phyloP scores from a whole-genome alignment of 345 rosid species.

The Reutealis trisperma region DNA sequence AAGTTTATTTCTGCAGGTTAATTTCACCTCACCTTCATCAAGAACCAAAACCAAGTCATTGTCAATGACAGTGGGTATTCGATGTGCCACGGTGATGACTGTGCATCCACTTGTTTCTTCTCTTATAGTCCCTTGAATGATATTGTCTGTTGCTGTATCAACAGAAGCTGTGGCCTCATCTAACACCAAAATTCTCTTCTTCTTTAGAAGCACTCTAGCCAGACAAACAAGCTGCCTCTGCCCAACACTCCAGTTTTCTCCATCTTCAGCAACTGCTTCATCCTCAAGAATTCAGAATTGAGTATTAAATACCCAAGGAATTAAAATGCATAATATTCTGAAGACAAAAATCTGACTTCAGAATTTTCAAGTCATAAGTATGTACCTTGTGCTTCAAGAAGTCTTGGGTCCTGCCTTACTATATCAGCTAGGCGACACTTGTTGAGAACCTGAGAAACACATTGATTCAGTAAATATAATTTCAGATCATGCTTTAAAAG shows the following conservation, averaged over 20 bases:
- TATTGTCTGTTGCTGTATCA: slow-evolving; percentile 77
- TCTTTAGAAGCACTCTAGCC: slow-evolving; percentile 70
- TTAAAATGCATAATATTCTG: background rate
- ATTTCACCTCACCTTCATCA: slow-evolving; percentile 52
- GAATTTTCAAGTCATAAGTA: background rate
- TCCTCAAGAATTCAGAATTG: slow-evolving; percentile 7
- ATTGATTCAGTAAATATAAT: background rate
- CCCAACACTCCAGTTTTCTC: slow-evolving; percentile 93
- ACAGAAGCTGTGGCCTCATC: slow-evolving; percentile 93
- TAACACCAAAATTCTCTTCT: slow-evolving; percentile 65
- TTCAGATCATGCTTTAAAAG: background rate
- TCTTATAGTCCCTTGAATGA: slow-evolving; percentile 70
- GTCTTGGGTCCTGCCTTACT: slow-evolving; percentile 53
- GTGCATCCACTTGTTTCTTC: slow-evolving; percentile 77
- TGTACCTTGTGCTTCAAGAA: slow-evolving; percentile 60
- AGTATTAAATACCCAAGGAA: background rate
- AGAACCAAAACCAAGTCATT: slow-evolving; percentile 87
- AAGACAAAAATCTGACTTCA: background rate
- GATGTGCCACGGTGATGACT: slow-evolving; percentile 80
- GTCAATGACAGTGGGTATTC: slow-evolving; percentile 80
- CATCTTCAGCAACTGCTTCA: slow-evolving; percentile 75
- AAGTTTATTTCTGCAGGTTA: background rate
- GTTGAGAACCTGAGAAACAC: slow-evolving; percentile 41
- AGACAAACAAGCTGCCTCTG: slow-evolving; percentile 92
- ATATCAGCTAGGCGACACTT: slow-evolving; percentile 57